Evolutionary conservation across 345 rosid genomes (phyloP).

Genomic region (Combretum micranthum): DNA sequence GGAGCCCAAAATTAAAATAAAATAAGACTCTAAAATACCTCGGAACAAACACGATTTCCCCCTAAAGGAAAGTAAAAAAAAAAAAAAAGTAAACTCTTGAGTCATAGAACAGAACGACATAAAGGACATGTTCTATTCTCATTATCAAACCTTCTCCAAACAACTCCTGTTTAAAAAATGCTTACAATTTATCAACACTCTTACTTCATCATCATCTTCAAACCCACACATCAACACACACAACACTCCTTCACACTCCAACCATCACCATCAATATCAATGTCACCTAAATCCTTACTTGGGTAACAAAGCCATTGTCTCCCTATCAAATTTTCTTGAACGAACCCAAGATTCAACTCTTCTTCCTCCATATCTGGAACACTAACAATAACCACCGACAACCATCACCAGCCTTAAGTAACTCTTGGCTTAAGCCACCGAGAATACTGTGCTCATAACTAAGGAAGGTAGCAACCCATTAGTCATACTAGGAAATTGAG

Average conservation of each 20-base stretch:
- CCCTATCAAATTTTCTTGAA: slow-evolving; percentile 1
- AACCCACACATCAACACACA: slow-evolving; percentile 73
- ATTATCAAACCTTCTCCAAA: slow-evolving; percentile 56
- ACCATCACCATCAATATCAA: not conserved
- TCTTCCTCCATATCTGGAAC: slow-evolving; percentile 10
- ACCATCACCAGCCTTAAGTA: too few species aligned
- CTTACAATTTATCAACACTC: slow-evolving; percentile 61
- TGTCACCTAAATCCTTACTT: slow-evolving; percentile 38
- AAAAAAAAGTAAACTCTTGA: not conserved
- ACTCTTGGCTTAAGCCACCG: not conserved
- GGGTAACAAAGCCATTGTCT: slow-evolving; percentile 37
- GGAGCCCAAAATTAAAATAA: too few species aligned
- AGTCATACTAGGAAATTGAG: slow-evolving; percentile 46
- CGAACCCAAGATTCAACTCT: not conserved
- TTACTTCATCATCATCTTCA: slow-evolving; percentile 68
- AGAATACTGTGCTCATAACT: slow-evolving; percentile 50
- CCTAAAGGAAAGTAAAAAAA: too few species aligned
- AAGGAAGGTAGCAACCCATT: slow-evolving; percentile 62
- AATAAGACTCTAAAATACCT: too few species aligned
- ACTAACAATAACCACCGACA: slow-evolving; percentile 50
- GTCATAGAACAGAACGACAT: slow-evolving; percentile 54
- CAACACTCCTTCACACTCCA: slow-evolving; percentile 36
- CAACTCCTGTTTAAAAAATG: slow-evolving; percentile 79
- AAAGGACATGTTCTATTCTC: slow-evolving; percentile 64
- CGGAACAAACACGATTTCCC: not conserved